These are phyloP conservation scores for Yarrowia galli DNA, from an alignment of 1,139 yeast genomes.

Conservation along the genomic window DNA sequence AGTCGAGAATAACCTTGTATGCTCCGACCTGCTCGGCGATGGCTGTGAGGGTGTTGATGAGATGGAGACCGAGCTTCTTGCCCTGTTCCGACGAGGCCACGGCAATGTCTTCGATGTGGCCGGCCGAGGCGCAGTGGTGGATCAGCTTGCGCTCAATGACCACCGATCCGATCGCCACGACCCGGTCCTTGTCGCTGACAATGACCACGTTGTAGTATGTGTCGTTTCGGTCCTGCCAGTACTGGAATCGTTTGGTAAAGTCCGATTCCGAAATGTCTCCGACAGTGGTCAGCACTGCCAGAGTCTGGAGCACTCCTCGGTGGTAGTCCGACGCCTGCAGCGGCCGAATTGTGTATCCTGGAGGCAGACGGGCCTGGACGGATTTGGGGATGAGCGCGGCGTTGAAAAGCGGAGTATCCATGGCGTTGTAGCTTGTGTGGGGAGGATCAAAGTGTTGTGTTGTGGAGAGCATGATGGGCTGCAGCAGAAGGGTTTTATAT, in stretches of 20 bases:
- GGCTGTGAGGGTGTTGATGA: slow-evolving; percentile 68
- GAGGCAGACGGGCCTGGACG: slow-evolving; percentile 54
- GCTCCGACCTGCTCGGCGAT: slow-evolving; percentile 71
- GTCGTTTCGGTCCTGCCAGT: slow-evolving; percentile 58
- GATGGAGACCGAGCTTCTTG: slow-evolving; percentile 70
- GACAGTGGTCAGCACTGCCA: slow-evolving; percentile 64
- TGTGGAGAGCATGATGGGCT: slow-evolving; percentile 11
- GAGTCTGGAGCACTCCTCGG: slow-evolving; percentile 59
- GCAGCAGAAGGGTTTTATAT: slow-evolving; percentile 5
- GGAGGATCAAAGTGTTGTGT: slow-evolving; percentile 2
- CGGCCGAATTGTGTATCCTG: slow-evolving; percentile 62
- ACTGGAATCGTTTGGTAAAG: slow-evolving; percentile 56
- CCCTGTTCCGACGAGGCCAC: slow-evolving; percentile 83
- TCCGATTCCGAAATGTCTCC: slow-evolving; percentile 58
- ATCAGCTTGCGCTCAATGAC: slow-evolving; percentile 62
- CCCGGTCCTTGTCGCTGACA: slow-evolving; percentile 49
- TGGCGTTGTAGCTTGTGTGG: slow-evolving; percentile 7
- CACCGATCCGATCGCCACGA: slow-evolving; percentile 55
- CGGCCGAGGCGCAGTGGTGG: slow-evolving; percentile 84
- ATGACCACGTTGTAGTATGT: slow-evolving; percentile 64
- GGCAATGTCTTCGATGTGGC: slow-evolving; percentile 95
- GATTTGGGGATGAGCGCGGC: slow-evolving; percentile 46
- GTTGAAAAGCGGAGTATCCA: slow-evolving; percentile 44
- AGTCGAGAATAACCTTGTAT: slow-evolving; percentile 89
- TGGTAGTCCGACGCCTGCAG: slow-evolving; percentile 57